Base-by-base conservation (phyloP, 345 rosid species). In the Brassica rapa region DNA sequence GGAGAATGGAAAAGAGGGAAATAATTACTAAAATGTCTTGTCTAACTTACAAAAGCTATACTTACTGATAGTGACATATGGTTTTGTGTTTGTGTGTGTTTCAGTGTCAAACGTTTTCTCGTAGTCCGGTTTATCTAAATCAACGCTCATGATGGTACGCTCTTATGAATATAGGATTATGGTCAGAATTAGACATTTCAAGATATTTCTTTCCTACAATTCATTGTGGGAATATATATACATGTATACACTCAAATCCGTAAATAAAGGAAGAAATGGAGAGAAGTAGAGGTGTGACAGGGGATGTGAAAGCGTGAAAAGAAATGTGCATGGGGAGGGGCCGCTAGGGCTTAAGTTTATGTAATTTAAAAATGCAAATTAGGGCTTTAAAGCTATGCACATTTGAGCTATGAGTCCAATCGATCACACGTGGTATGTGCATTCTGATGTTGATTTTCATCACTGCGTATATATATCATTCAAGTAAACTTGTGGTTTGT, bases 271-370 rank as follows among this genome's bases (percentile, higher is more conserved):
- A 14, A 63, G 46, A 23, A 49, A 72, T 67, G 24, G 77, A 43
- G 51, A 8, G 46, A 78, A 62, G 66, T 60, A 33, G 57, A 59
- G 24, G 2, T 2, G 69, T 60, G 77, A 78, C 73, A 66, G 43
- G 46, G n/a, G 82, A 74, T 79, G 74, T 68, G 82, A 74, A 62
- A 73, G 74, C 55, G 24, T 79, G 82, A 79, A 73, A 61, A 61
- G 82, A 68, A 49, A 79, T 39, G 43, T 73, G 82, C 82, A 79
- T 68, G 74, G 60, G 56, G 68, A 66, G 77, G 77, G 82, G 62
- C 56, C 64, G 15, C 77, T 78, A 78, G 62, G 78, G 78, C 68
- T 79, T 57, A 53, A 60, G 35, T 25, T 25, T 25, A 25, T 25
- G 29, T 25, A 25, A 25, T 25, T 25, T 25, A 2, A 39, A 11